Conservation (phyloP, 306 rosid species). For the Castanopsis chinensis region DNA sequence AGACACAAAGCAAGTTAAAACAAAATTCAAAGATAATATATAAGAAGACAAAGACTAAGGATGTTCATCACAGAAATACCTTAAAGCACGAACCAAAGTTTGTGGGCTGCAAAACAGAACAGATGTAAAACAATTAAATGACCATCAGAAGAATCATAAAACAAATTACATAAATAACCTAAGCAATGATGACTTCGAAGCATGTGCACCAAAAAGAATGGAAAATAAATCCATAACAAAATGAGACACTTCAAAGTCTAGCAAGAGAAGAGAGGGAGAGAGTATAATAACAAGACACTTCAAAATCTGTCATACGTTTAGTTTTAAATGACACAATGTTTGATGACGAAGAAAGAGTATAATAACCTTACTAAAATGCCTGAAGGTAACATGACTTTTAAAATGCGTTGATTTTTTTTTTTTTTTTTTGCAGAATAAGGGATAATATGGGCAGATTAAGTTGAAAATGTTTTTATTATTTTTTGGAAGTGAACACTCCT, state of each 20-base stretch:
- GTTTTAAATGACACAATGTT: background rate
- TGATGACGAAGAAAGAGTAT: background rate
- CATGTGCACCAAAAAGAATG: background rate
- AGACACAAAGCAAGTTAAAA: background rate
- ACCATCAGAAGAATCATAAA: conserved; percentile 24
- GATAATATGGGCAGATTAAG: background rate
- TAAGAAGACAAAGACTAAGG: conserved; percentile 23
- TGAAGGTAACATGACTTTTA: background rate
- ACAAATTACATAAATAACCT: background rate
- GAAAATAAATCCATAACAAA: background rate
- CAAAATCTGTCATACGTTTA: no score
- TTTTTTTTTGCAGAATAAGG: no score
- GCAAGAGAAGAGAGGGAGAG: background rate
- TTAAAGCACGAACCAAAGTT: conserved; percentile 90
- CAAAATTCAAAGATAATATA: background rate
- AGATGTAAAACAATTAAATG: conserved; percentile 8
- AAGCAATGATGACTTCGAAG: background rate
- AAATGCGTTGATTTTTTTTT: no score
- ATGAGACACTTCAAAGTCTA: background rate
- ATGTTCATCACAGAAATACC: conserved; percentile 44
- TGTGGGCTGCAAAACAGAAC: conserved; percentile 71
- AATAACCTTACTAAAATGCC: background rate
- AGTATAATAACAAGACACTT: no score
- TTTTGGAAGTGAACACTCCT: background rate
- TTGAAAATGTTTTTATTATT: background rate